Evolutionary conservation across 345 rosid species (phyloP).

Genomic region (Iberis pinnata): DNA sequence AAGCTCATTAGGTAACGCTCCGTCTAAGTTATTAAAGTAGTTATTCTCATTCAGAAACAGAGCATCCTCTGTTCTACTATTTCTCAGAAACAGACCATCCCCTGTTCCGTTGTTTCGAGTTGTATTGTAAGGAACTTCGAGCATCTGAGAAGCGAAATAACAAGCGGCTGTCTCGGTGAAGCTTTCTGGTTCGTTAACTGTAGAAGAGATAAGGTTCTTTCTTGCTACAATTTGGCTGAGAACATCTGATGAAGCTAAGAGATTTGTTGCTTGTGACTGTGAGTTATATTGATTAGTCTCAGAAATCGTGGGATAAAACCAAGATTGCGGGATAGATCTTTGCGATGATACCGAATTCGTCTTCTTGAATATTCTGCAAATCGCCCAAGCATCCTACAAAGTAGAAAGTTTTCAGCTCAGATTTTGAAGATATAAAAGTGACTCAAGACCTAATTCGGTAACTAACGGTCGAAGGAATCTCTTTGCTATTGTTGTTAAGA

Average conservation of each 20-base stretch:
- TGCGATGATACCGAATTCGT: slow-evolving; percentile 58
- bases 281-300: slow-evolving; percentile 20
- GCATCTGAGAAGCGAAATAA: slow-evolving; percentile 21
- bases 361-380: slow-evolving; percentile 92
- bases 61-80: slow-evolving; percentile 11
- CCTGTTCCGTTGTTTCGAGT: slow-evolving; percentile 12
- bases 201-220: slow-evolving; percentile 14
- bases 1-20: slow-evolving; percentile 16
- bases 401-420: background rate
- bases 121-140: background rate
- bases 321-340: slow-evolving; percentile 54
- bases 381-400: slow-evolving; percentile 88
- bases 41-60: slow-evolving; percentile 22
- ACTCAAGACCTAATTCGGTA: background rate
- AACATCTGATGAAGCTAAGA: slow-evolving; percentile 19
- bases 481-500: slow-evolving; percentile 23
- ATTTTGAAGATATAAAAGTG: background rate
- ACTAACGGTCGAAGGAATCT: slow-evolving; percentile 58
- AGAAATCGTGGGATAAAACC: slow-evolving; percentile 25
- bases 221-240: slow-evolving; percentile 15
- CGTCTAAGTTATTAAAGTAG: slow-evolving; percentile 18
- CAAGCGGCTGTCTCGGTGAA: slow-evolving; percentile 8
- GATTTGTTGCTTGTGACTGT: slow-evolving; percentile 9
- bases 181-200: background rate
- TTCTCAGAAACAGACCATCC: slow-evolving; percentile 19